These are phyloP conservation scores for Penicillium psychrofluorescens DNA, from an alignment of 495 filamentous ascomycete species.

Conservation along the genomic window DNA sequence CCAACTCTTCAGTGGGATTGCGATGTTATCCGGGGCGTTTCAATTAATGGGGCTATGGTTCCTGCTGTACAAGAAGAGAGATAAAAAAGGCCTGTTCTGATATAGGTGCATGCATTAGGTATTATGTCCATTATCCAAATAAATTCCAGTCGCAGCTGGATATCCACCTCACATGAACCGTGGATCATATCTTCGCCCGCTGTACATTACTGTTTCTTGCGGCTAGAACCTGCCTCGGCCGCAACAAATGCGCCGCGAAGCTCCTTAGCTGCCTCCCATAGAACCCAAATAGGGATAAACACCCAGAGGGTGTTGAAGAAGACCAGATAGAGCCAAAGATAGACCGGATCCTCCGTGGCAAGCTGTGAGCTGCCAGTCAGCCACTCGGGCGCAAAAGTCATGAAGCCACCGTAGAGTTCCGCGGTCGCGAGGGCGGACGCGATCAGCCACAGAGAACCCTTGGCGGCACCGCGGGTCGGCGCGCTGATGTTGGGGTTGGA, in stretches of 20 bases:
- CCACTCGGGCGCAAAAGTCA: constrained; percentile 97
- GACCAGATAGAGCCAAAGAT: constrained; percentile 76
- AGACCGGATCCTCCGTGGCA: constrained; percentile 77
- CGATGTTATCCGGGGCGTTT: constrained; percentile 11
- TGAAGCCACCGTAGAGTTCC: constrained; percentile 94
- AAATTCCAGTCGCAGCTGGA: neutral
- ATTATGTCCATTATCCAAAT: neutral
- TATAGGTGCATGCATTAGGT: neutral
- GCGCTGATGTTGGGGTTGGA: constrained; percentile 16
- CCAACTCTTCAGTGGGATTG: constrained; percentile 18
- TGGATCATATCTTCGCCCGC: no score
- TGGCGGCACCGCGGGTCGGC: constrained; percentile 23
- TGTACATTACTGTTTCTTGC: constrained; percentile 7
- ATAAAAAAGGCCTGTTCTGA: constrained; percentile 16
- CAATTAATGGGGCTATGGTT: constrained; percentile 14
- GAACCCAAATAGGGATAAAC: constrained; percentile 65
- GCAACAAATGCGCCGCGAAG: constrained; percentile 49
- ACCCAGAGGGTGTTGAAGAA: constrained; percentile 96
- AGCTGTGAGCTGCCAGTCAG: constrained; percentile 68
- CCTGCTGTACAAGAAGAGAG: constrained; percentile 9
- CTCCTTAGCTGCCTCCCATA: constrained; percentile 59
- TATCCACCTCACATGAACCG: no score
- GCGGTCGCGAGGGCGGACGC: constrained; percentile 76
- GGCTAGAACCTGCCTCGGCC: constrained; percentile 5
- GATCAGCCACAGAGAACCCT: constrained; percentile 58